phyloP scores from a whole-genome alignment of 2,329 filamentous ascomycete species.

The Coniochaeta pulveracea region DNA sequence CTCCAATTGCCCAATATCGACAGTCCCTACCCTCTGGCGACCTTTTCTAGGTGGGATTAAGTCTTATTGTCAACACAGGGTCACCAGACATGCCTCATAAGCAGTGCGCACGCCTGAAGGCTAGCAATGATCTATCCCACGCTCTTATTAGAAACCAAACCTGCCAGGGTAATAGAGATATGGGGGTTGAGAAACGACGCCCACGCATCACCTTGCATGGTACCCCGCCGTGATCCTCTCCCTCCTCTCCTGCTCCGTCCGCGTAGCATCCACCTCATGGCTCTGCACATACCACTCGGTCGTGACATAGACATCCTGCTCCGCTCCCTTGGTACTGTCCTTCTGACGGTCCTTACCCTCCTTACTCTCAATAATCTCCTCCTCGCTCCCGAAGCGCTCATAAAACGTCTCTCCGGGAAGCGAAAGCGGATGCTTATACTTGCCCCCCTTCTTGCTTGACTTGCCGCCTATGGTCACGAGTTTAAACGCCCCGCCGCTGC shows the following conservation, averaged over 20 bases:
- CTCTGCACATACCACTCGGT: slow-evolving; percentile 2
- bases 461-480: background rate
- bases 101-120: too few species aligned
- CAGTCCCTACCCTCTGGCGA: too few species aligned
- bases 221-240: background rate
- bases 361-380: slow-evolving; percentile 1
- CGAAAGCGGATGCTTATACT: background rate
- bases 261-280: background rate
- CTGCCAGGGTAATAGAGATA: too few species aligned
- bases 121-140: too few species aligned
- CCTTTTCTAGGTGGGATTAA: too few species aligned
- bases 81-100: too few species aligned
- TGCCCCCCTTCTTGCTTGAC: background rate
- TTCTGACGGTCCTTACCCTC: background rate
- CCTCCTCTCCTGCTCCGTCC: background rate
- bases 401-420: background rate
- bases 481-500: background rate
- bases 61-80: too few species aligned
- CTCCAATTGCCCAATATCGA: too few species aligned
- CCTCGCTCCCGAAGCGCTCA: slow-evolving; percentile 1
- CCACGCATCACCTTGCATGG: too few species aligned
- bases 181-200: too few species aligned
- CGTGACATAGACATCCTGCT: background rate
- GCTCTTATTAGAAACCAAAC: too few species aligned
- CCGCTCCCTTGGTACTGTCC: background rate